phyloP scores from a whole-genome alignment of 352 stramenopile genomes.

The Phytophthora citricola region DNA sequence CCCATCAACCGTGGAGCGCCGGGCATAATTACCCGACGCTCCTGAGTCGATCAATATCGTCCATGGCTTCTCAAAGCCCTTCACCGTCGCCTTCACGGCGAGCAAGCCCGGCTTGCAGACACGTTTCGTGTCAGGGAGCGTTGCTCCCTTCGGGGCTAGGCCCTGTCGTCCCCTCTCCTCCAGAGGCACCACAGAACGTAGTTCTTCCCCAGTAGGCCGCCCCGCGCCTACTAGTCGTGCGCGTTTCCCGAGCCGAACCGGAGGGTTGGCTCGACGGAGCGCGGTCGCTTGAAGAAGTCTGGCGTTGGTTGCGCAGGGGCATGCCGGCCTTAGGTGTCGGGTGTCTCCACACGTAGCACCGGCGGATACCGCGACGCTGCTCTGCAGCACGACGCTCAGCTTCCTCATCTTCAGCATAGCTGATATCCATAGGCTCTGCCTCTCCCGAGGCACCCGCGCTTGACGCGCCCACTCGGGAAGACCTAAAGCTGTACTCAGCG shows the following conservation, averaged over 20 bases:
- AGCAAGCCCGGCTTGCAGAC: conserved; percentile 14
- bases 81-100: not conserved
- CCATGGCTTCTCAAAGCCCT: too few species aligned
- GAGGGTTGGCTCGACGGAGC: not conserved
- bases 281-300: not conserved
- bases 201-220: too few species aligned
- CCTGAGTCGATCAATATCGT: conserved; percentile 8
- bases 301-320: not conserved
- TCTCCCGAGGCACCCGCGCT: too few species aligned
- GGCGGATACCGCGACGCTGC: conserved; percentile 39
- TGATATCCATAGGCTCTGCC: conserved; percentile 1
- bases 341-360: too few species aligned
- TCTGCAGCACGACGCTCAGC: conserved; percentile 64
- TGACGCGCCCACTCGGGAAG: too few species aligned
- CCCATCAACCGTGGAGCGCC: conserved; percentile 9
- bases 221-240: too few species aligned
- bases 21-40: conserved; percentile 13
- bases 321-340: not conserved
- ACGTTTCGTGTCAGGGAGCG: conserved; percentile 8
- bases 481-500: too few species aligned
- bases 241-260: not conserved
- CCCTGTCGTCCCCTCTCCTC: not conserved
- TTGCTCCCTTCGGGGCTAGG: conserved; percentile 1
- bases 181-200: too few species aligned
- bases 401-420: conserved; percentile 52